phyloP scores from a whole-genome alignment of 2,329 filamentous ascomycete species.

The Aspergillus phoenicis region DNA sequence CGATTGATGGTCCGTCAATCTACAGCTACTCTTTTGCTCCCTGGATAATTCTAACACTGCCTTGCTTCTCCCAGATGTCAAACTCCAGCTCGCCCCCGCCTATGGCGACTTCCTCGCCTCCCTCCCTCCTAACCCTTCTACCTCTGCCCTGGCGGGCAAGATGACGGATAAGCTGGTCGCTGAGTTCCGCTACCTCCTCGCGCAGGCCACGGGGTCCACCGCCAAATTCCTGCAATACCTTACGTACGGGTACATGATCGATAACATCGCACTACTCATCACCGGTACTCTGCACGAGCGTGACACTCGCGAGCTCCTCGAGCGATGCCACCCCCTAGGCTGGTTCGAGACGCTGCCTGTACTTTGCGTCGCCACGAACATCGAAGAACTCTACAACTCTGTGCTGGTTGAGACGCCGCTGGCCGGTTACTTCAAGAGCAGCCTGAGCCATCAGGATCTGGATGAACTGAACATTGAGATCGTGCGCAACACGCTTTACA shows the following conservation, averaged over 20 bases:
- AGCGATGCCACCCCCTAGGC: constrained; percentile 92
- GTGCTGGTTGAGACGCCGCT: constrained; percentile 96
- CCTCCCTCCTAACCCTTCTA: constrained; percentile 94
- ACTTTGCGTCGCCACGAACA: constrained; percentile 95
- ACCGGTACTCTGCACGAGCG: constrained; percentile 96
- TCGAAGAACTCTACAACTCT: constrained; percentile 97
- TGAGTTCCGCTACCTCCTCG: constrained; percentile 94
- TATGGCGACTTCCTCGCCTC: constrained; percentile 96
- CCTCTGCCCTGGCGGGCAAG: constrained; percentile 89
- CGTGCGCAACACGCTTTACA: constrained; percentile 96
- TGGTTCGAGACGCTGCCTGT: constrained; percentile 99
- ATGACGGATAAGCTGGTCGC: constrained; percentile 97
- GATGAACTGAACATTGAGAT: constrained; percentile 99
- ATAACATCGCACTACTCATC: constrained; percentile 96
- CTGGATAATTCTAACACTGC: neutral
- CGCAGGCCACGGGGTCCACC: constrained; percentile 87
- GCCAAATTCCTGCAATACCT: constrained; percentile 97
- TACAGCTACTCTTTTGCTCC: constrained; percentile 9
- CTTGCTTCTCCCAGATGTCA: constrained; percentile 69
- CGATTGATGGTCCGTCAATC: constrained; percentile 74
- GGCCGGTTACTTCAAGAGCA: constrained; percentile 96
- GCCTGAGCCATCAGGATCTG: constrained; percentile 90
- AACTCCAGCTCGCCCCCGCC: constrained; percentile 92
- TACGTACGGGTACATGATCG: constrained; percentile 99
- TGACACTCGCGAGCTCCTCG: constrained; percentile 91